These are phyloP conservation scores for Suillus weaverae DNA, from an alignment of 768 basidiomycete species.

Conservation along the genomic window DNA sequence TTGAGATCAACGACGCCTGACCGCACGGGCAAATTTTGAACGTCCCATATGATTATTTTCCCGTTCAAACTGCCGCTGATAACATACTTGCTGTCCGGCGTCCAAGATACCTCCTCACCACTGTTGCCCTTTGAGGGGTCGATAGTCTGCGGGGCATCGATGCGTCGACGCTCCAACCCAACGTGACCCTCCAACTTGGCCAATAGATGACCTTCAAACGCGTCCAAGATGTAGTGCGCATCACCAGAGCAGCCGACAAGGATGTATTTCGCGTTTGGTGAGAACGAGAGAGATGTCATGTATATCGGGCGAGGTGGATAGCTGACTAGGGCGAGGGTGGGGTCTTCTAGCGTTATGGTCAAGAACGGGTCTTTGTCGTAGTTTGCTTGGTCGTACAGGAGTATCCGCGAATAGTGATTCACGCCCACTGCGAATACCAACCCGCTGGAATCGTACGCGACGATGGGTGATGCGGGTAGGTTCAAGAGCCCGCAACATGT, in stretches of 20 bases:
- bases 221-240: slow-evolving; percentile 91
- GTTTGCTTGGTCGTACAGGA: slow-evolving; percentile 82
- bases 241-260: slow-evolving; percentile 91
- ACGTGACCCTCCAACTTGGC: slow-evolving; percentile 84
- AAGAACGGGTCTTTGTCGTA: slow-evolving; percentile 93
- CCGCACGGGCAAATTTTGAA: slow-evolving; percentile 57
- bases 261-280: slow-evolving; percentile 85
- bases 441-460: slow-evolving; percentile 83
- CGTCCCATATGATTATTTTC: slow-evolving; percentile 84
- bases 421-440: slow-evolving; percentile 86
- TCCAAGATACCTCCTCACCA: slow-evolving; percentile 94
- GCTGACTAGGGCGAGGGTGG: slow-evolving; percentile 67
- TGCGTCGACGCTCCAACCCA: slow-evolving; percentile 73
- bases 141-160: slow-evolving; percentile 51
- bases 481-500: slow-evolving; percentile 77
- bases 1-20: slow-evolving; percentile 56
- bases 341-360: slow-evolving; percentile 80
- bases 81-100: slow-evolving; percentile 90
- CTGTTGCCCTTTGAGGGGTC: slow-evolving; percentile 77
- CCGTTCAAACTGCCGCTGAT: slow-evolving; percentile 86
- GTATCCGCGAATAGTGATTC: slow-evolving; percentile 78
- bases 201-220: slow-evolving; percentile 81
- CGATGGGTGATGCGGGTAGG: slow-evolving; percentile 71
- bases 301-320: slow-evolving; percentile 86
- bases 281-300: slow-evolving; percentile 91